These are phyloP conservation scores for Hexamita inflata DNA, from an alignment of 208 protist species.

Conservation along the genomic window DNA sequence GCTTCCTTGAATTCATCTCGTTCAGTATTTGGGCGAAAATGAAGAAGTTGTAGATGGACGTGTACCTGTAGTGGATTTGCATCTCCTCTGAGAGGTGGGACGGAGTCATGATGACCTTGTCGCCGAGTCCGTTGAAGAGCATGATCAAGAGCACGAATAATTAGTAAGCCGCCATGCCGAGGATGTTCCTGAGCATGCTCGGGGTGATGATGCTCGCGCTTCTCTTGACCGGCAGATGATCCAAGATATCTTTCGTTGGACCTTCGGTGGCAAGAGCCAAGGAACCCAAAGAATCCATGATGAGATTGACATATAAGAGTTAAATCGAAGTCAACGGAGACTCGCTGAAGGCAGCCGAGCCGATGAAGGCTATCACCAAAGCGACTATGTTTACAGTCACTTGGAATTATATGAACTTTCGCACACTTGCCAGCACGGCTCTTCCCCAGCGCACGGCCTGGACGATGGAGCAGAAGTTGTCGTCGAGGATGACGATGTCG, in stretches of 20 bases:
- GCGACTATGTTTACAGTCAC: conserved; percentile 84
- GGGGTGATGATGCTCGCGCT: conserved; percentile 4
- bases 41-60: conserved; percentile 12
- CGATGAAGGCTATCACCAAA: conserved; percentile 70
- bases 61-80: too few species aligned
- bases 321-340: conserved; percentile 41
- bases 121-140: too few species aligned
- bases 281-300: conserved; percentile 91
- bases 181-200: conserved; percentile 28
- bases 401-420: conserved; percentile 67
- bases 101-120: too few species aligned
- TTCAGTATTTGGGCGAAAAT: conserved; percentile 2
- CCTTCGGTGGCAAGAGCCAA: conserved; percentile 81
- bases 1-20: conserved; percentile 1
- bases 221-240: conserved; percentile 15
- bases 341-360: conserved; percentile 31
- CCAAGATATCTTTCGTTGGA: conserved; percentile 46
- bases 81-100: too few species aligned
- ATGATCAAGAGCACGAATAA: background rate
- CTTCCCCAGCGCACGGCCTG: conserved; percentile 84
- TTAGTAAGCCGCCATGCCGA: background rate
- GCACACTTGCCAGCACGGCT: conserved; percentile 62
- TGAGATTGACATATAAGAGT: conserved; percentile 93
- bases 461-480: conserved; percentile 90
- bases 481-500: conserved; percentile 78